Base-by-base conservation (phyloP, 305 asterid species). In the Plantago coronopus region DNA sequence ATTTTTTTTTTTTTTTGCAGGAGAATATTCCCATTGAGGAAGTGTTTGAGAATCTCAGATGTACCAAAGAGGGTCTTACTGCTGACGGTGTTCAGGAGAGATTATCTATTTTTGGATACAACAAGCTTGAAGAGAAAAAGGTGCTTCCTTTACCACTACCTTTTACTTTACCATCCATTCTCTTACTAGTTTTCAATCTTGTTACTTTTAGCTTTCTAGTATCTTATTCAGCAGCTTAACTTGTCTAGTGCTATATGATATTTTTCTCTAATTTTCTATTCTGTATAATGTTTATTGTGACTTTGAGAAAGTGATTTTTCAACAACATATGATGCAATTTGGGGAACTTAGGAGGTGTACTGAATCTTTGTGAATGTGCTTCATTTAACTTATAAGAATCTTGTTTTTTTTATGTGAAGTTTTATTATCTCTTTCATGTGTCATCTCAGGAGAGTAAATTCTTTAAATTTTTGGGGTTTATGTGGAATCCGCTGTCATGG, bases 401-500 rank as follows among this genome's bases (percentile, higher is more conserved):
- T 48, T 53, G 54, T 45, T 65, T 54, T 65, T 54, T 25, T 42
- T 49, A 59, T 31, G 5, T 57, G 47, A 31, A 62, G 31, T 40
- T n/a, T 67, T 8, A 5, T 68, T 43, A 17, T 4, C 51, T 61
- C 47, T 67, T 47, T 37, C 34, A 29, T 23, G 27, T 46, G 53
- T 27, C n/a, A n/a, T 62, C 38, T 53, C 80, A 87, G 99, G 99
- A 93, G 75, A 93, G 96, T 81, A 93, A 93, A 72, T 49, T 93
- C 31, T 70, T 93, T 59, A 93, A 93, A 74, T 93, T 87, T 69
- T 69, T 93, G 78, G 99, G 97, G 57, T 94, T 94, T 80, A 93
- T 93, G 99, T 93, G 99, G 99, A 93, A 93, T 67, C 97, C 99
- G 71, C 91, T 93, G 54, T 94, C 99, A 67, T 93, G 99, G 99